These are phyloP conservation scores for Kluyveromyces starmeri DNA, from an alignment of 805 yeast genomes.

Conservation along the genomic window DNA sequence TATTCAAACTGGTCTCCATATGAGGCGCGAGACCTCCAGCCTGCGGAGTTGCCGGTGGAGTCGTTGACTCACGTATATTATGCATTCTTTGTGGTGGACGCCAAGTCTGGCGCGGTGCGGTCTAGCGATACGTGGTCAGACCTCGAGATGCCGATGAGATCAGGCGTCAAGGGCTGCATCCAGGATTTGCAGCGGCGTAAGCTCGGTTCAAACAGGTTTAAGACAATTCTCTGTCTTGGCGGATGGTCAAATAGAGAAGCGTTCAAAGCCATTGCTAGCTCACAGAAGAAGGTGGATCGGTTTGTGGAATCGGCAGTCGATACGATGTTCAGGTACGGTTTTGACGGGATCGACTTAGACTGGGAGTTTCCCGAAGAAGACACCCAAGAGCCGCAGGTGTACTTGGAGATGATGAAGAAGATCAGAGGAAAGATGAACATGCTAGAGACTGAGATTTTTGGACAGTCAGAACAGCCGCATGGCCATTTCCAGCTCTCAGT, in stretches of 20 bases:
- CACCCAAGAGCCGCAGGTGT: conserved; percentile 35
- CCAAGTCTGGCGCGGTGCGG: conserved; percentile 41
- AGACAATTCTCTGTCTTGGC: conserved; percentile 69
- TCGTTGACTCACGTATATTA: conserved; percentile 62
- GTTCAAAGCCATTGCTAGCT: conserved; percentile 40
- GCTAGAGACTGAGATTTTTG: conserved; percentile 28
- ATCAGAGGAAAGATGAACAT: conserved; percentile 34
- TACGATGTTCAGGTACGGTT: conserved; percentile 44
- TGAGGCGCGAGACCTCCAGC: conserved; percentile 46
- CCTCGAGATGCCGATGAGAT: conserved; percentile 27
- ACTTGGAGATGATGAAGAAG: conserved; percentile 35
- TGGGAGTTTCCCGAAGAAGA: conserved; percentile 76
- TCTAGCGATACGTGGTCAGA: conserved; percentile 66
- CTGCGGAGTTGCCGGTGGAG: conserved; percentile 50
- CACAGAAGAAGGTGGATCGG: conserved; percentile 27
- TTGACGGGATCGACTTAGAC: conserved; percentile 90
- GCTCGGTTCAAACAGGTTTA: conserved; percentile 29
- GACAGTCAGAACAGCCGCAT: conserved; percentile 6
- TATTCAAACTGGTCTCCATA: conserved; percentile 64
- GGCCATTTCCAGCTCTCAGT: conserved; percentile 45
- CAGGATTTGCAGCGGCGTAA: not conserved
- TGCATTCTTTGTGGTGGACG: conserved; percentile 61
- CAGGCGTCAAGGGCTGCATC: not conserved
- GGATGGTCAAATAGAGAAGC: conserved; percentile 55
- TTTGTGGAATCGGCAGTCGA: conserved; percentile 45